Evolutionary conservation across 1,139 yeast species (phyloP).

Genomic region (Suhomyces chickasaworum): DNA sequence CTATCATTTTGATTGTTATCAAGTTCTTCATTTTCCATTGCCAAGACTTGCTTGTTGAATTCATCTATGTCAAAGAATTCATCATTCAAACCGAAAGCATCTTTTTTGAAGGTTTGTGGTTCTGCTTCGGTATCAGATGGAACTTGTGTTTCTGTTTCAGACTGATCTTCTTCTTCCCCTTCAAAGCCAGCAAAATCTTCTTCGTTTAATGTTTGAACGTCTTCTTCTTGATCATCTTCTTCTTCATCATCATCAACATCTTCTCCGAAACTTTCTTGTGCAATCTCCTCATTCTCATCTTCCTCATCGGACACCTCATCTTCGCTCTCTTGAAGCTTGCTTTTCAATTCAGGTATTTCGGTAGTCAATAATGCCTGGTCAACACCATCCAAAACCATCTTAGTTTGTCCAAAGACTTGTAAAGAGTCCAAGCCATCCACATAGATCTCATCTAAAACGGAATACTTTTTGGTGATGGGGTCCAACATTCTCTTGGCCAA

Average conservation of each 20-base stretch:
- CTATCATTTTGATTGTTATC: slow-evolving; percentile 44
- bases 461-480: slow-evolving; percentile 61
- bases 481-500: slow-evolving; percentile 61
- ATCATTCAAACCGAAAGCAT: slow-evolving; percentile 74
- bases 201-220: slow-evolving; percentile 20
- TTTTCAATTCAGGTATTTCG: slow-evolving; percentile 45
- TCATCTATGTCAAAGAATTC: slow-evolving; percentile 84
- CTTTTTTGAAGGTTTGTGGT: slow-evolving; percentile 32
- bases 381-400: slow-evolving; percentile 74
- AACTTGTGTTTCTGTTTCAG: slow-evolving; percentile 20
- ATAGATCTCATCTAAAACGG: slow-evolving; percentile 79
- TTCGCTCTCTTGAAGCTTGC: slow-evolving; percentile 22
- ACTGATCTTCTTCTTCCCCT: slow-evolving; percentile 21
- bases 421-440: slow-evolving; percentile 86
- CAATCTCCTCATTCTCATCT: slow-evolving; percentile 19
- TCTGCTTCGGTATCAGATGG: slow-evolving; percentile 16
- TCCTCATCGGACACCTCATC: slow-evolving; percentile 25
- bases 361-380: slow-evolving; percentile 57
- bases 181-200: slow-evolving; percentile 18
- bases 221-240: slow-evolving; percentile 18
- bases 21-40: slow-evolving; percentile 56
- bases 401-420: slow-evolving; percentile 93
- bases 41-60: slow-evolving; percentile 78
- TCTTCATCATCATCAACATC: slow-evolving; percentile 16
- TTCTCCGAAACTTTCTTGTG: slow-evolving; percentile 18